Conservation (phyloP, 371 early-diverging fungal species). For the Chytridiales sp. region DNA sequence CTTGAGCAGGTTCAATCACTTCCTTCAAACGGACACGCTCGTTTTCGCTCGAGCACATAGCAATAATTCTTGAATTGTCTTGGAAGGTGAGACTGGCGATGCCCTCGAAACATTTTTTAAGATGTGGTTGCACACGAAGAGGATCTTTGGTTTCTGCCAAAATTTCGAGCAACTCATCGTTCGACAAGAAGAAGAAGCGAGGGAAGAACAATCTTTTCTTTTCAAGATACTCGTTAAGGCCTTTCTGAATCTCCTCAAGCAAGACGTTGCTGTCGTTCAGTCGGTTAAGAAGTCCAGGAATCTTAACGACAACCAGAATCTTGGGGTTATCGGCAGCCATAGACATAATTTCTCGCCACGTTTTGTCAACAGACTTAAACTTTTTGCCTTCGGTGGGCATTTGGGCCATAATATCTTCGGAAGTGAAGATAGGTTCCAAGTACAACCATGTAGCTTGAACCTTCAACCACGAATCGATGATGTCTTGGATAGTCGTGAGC, state of each 20-base stretch:
- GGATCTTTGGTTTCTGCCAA: slow-evolving; percentile 60
- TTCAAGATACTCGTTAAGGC: slow-evolving; percentile 56
- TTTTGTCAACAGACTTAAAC: slow-evolving; percentile 52
- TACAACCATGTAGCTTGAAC: slow-evolving; percentile 62
- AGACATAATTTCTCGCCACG: slow-evolving; percentile 54
- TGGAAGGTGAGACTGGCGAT: slow-evolving; percentile 53
- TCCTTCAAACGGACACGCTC: slow-evolving; percentile 54
- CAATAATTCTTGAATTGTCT: slow-evolving; percentile 52
- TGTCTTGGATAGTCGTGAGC: slow-evolving; percentile 50
- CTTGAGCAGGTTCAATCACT: slow-evolving; percentile 54
- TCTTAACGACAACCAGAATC: slow-evolving; percentile 43
- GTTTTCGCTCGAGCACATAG: slow-evolving; percentile 55
- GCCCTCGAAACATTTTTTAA: slow-evolving; percentile 61
- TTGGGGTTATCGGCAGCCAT: slow-evolving; percentile 43
- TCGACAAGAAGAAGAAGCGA: slow-evolving; percentile 58
- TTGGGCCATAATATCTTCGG: slow-evolving; percentile 58
- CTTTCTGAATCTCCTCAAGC: slow-evolving; percentile 59
- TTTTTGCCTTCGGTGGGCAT: slow-evolving; percentile 59
- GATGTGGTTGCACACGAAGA: slow-evolving; percentile 54
- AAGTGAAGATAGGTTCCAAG: slow-evolving; percentile 59
- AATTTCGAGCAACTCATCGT: slow-evolving; percentile 58
- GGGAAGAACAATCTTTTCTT: slow-evolving; percentile 59
- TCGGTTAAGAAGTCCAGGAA: slow-evolving; percentile 36
- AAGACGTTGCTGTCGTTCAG: slow-evolving; percentile 47
- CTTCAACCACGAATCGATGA: slow-evolving; percentile 56